Evolutionary conservation across 108 stramenopile species (phyloP), one percentile per base, ranked within the genome.

Genomic region (Heterococcus sp.): DNA sequence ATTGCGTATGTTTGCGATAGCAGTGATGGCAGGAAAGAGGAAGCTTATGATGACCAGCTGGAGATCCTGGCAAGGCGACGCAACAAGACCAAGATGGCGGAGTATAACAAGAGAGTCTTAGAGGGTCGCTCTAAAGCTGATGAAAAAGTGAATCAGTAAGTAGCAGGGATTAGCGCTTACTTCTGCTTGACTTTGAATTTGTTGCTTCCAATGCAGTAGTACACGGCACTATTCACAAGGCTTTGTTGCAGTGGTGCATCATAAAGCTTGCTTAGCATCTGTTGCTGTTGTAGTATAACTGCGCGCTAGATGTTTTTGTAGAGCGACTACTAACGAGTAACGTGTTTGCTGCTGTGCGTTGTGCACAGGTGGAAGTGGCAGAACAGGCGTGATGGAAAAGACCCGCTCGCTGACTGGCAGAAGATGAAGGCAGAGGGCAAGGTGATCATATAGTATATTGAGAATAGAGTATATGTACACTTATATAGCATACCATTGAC

Each of bases 341-440:
- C 8, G 32, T 33, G 32, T 5, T n/a, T n/a, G n/a, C n/a, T n/a
- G n/a, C n/a, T n/a, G n/a, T n/a, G n/a, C n/a, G n/a, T n/a, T n/a
- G n/a, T n/a, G n/a, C n/a, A n/a, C 3, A 40, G 27, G 72, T 81
- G 79, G 79, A 2, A 35, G 1, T 81, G 72, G 79, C 79, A 81
- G 27, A 69, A 32, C 35, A 31, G 64, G 11, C 38, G 27, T 29
- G 2, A 38, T n/a, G 40, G 65, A 4, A 66, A 73, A 37, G 79
- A 81, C 72, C 79, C 79, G 35, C 63, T 81, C 34, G 64, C 65
- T 14, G 79, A 63, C 40, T 81, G 79, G 79, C 72, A 73, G 65
- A 81, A 81, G 27, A 81, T 81, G 79, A 69, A 70, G 69, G 66
- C 32, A 32, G 79, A 37, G 35, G 79, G 79, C 34, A 81, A 81